phyloP scores from a whole-genome alignment of 108 stramenopile species.

The Pseudonitzschia delicatissima region DNA sequence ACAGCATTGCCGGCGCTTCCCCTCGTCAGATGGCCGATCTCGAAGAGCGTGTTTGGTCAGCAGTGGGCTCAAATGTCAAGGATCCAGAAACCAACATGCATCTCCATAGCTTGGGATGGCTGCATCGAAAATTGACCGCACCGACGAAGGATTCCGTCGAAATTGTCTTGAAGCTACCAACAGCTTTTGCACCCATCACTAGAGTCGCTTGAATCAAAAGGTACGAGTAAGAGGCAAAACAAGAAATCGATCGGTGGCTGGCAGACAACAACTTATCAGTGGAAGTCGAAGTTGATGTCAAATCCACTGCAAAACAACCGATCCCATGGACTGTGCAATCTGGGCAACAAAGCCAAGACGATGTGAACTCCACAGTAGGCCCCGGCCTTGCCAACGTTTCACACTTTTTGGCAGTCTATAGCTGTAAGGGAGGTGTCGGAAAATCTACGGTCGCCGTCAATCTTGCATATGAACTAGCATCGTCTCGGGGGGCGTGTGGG shows the following conservation, averaged over 20 bases:
- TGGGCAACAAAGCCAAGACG: constrained; percentile 22
- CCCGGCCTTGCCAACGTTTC: constrained; percentile 66
- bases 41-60: constrained; percentile 39
- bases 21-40: constrained; percentile 50
- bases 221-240: constrained; percentile 29
- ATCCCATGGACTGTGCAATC: constrained; percentile 26
- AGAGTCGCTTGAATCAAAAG: constrained; percentile 21
- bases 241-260: constrained; percentile 29
- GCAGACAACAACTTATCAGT: constrained; percentile 15
- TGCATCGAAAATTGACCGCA: constrained; percentile 30
- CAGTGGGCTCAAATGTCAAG: constrained; percentile 30
- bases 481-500: constrained; percentile 86
- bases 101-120: constrained; percentile 45
- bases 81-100: constrained; percentile 42
- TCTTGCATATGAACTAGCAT: constrained; percentile 94
- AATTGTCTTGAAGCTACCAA: constrained; percentile 53
- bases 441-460: constrained; percentile 97
- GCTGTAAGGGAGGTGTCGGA: constrained; percentile 97
- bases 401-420: constrained; percentile 85
- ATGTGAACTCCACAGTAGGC: constrained; percentile 41
- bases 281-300: constrained; percentile 27
- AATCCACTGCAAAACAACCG: constrained; percentile 30
- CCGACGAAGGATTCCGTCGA: constrained; percentile 24
- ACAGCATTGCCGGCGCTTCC: constrained; percentile 25
- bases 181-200: constrained; percentile 65